phyloP scores from a whole-genome alignment of 2,329 filamentous ascomycete species.

The Paracoccidioides lutzii region DNA sequence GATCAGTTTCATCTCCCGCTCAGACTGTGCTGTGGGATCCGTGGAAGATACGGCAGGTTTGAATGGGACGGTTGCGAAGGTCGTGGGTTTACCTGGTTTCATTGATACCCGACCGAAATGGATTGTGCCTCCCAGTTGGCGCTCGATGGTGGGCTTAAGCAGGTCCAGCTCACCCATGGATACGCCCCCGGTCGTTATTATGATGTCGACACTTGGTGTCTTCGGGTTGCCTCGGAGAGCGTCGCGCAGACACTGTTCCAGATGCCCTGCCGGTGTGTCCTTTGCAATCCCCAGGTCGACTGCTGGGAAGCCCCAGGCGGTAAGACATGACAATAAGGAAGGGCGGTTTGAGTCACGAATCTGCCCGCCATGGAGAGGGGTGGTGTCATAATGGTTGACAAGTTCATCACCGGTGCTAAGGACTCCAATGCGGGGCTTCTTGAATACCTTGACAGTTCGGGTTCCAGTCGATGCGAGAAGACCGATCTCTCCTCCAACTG shows the following conservation, averaged over 20 bases:
- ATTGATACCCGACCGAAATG: slow-evolving; percentile 93
- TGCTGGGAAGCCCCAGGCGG: slow-evolving; percentile 61
- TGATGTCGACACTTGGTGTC: slow-evolving; percentile 49
- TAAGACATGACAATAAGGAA: slow-evolving; percentile 65
- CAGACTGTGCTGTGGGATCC: slow-evolving; percentile 29
- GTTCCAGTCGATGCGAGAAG: slow-evolving; percentile 76
- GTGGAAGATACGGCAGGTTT: slow-evolving; percentile 33
- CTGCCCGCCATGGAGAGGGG: slow-evolving; percentile 58
- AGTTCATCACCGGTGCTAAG: slow-evolving; percentile 94
- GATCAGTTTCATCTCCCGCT: slow-evolving; percentile 54
- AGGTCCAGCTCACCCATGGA: slow-evolving; percentile 97
- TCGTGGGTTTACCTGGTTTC: slow-evolving; percentile 97
- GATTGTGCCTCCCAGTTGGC: slow-evolving; percentile 76
- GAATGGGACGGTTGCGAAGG: slow-evolving; percentile 75
- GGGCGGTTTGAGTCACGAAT: slow-evolving; percentile 90
- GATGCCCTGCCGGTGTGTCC: slow-evolving; percentile 44
- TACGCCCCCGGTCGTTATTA: slow-evolving; percentile 87
- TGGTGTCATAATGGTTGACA: slow-evolving; percentile 52
- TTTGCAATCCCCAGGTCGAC: slow-evolving; percentile 73
- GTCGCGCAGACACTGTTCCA: slow-evolving; percentile 65
- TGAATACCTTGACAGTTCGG: slow-evolving; percentile 56
- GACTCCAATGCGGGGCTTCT: slow-evolving; percentile 67
- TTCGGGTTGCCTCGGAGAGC: slow-evolving; percentile 47
- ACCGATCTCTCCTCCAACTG: slow-evolving; percentile 81
- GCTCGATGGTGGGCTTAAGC: slow-evolving; percentile 89